phyloP scores from a whole-genome alignment of 495 filamentous ascomycete species.

The Lentithecium fluviatile region DNA sequence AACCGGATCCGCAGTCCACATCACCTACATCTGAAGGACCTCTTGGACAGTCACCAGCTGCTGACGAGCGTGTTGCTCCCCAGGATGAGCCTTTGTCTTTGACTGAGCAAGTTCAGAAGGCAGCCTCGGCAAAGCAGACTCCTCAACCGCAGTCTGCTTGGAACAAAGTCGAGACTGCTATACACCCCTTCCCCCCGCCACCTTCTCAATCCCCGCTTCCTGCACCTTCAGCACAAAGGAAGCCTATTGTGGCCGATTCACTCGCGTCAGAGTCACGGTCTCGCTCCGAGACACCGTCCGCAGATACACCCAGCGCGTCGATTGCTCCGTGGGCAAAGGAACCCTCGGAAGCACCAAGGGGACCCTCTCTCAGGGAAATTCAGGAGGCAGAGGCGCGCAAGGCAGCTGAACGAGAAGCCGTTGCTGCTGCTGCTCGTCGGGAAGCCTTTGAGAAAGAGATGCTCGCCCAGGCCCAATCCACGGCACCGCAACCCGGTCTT shows the following conservation, averaged over 20 bases:
- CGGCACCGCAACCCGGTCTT: conserved; percentile 68
- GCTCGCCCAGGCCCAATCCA: conserved; percentile 62
- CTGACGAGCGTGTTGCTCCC: background rate
- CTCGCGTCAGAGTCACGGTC: conserved; percentile 70
- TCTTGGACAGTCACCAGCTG: conserved; percentile 7
- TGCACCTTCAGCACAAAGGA: conserved; percentile 81
- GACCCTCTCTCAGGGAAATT: conserved; percentile 92
- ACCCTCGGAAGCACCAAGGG: conserved; percentile 70
- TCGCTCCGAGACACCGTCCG: conserved; percentile 66
- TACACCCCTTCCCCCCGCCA: conserved; percentile 77
- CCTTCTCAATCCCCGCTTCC: conserved; percentile 75
- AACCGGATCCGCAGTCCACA: conserved; percentile 16
- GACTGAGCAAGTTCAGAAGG: conserved; percentile 86
- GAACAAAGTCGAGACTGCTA: conserved; percentile 58
- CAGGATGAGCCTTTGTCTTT: conserved; percentile 57
- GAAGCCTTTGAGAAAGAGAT: conserved; percentile 78
- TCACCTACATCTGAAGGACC: conserved; percentile 30
- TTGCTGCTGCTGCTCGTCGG: conserved; percentile 76
- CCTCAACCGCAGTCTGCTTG: conserved; percentile 59
- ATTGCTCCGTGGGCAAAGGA: conserved; percentile 96
- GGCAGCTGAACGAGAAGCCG: conserved; percentile 85
- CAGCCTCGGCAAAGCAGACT: conserved; percentile 65
- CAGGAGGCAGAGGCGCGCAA: conserved; percentile 92
- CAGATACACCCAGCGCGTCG: conserved; percentile 46
- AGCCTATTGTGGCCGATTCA: conserved; percentile 79